Evolutionary conservation across 2,329 filamentous ascomycete genomes (phyloP).

Genomic region (Diatrype stigma): DNA sequence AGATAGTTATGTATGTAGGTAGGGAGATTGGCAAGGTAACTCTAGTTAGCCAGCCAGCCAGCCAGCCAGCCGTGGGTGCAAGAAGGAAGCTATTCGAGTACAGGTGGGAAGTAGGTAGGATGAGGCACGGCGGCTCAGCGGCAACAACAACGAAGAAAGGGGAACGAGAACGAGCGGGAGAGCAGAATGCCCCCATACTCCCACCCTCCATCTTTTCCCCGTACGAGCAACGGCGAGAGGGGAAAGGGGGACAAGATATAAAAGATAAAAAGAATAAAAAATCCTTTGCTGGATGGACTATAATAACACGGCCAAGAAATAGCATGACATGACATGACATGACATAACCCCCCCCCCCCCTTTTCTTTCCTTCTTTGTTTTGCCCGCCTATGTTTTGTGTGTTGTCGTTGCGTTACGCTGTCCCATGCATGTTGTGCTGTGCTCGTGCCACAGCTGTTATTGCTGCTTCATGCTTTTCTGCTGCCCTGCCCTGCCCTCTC

Average conservation of each 20-base stretch:
- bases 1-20: too few species aligned
- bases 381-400: neutral
- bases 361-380: neutral
- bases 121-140: too few species aligned
- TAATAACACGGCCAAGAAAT: conserved; percentile 24
- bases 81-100: too few species aligned
- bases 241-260: conserved; percentile 16
- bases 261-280: conserved; percentile 8
- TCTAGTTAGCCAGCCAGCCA: too few species aligned
- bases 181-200: too few species aligned
- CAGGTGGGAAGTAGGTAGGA: too few species aligned
- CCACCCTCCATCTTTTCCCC: too few species aligned
- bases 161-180: too few species aligned
- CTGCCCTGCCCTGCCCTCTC: neutral
- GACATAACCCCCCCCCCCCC: neutral
- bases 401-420: neutral
- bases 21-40: too few species aligned
- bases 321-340: conserved; percentile 9
- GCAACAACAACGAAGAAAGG: too few species aligned
- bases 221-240: too few species aligned
- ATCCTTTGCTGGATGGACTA: conserved; percentile 25
- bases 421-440: neutral
- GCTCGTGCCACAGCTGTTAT: neutral
- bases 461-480: neutral
- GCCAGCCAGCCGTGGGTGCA: too few species aligned